Percentiles rank a stretch among this genome's conserved stretches.
These are phyloP conservation scores for Acacia confusa DNA, from an alignment of 306 rosid species.

Conservation along the genomic window DNA sequence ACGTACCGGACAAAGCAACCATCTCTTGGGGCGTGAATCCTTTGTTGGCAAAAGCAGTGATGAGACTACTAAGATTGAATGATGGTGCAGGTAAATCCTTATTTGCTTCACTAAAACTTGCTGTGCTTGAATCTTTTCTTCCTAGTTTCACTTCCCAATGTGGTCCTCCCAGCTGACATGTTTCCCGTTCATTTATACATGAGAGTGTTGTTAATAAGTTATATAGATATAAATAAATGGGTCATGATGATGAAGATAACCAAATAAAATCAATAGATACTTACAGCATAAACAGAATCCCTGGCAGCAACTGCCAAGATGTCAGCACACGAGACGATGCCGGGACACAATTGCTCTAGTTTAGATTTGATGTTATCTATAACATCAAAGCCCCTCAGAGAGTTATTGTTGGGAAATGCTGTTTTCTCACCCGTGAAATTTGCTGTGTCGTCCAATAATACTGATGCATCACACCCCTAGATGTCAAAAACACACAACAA, in stretches of 20 bases:
- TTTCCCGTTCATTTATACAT: background rate
- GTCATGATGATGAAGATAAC: background rate
- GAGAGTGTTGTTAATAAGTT: too few species aligned
- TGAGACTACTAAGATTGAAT: background rate
- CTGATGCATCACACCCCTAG: background rate
- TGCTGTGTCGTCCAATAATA: background rate
- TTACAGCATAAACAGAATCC: slow-evolving; percentile 53
- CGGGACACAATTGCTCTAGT: slow-evolving; percentile 55
- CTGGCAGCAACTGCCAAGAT: slow-evolving; percentile 58
- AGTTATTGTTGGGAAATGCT: slow-evolving; percentile 12
- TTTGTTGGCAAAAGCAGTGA: background rate
- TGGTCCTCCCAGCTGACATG: background rate
- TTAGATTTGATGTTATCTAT: slow-evolving; percentile 50
- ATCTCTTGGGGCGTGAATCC: background rate
- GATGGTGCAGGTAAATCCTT: background rate
- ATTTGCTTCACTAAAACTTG: background rate
- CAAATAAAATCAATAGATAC: slow-evolving; percentile 9
- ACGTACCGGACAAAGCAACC: background rate
- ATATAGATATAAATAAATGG: too few species aligned
- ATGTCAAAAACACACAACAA: background rate
- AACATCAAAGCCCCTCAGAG: slow-evolving; percentile 61
- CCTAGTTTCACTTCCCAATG: background rate
- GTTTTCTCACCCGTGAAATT: background rate
- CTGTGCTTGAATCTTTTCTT: background rate
- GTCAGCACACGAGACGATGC: slow-evolving; percentile 65